These are phyloP conservation scores for Suhomyces sp. DNA, from an alignment of 805 yeast genomes.

Conservation along the genomic window DNA sequence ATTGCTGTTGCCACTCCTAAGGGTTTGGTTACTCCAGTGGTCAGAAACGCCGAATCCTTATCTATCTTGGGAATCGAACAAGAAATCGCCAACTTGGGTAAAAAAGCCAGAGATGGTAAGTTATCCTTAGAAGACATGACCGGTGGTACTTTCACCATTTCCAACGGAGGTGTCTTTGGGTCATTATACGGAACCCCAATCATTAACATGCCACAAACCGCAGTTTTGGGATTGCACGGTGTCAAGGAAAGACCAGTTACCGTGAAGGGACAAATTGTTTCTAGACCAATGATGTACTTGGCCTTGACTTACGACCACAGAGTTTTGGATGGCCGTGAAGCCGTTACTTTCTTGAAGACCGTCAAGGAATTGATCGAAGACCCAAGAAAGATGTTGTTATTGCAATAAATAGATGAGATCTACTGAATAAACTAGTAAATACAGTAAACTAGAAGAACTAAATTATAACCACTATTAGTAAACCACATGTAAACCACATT, in stretches of 20 bases:
- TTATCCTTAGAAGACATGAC: slow-evolving; percentile 97
- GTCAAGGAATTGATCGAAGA: slow-evolving; percentile 97
- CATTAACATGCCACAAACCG: slow-evolving; percentile 97
- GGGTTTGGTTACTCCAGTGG: slow-evolving; percentile 97
- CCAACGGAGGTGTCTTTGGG: slow-evolving; percentile 99
- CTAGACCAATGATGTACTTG: slow-evolving; percentile 99
- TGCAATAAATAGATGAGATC: slow-evolving; percentile 9
- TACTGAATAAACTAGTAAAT: not conserved
- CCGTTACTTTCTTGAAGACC: slow-evolving; percentile 93
- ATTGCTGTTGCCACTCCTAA: slow-evolving; percentile 99
- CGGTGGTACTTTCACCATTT: slow-evolving; percentile 98
- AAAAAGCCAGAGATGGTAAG: slow-evolving; percentile 95
- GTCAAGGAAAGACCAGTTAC: slow-evolving; percentile 97
- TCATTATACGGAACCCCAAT: slow-evolving; percentile 97
- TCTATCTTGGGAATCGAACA: slow-evolving; percentile 85
- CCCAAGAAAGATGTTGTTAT: slow-evolving; percentile 92
- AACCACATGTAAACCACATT: too few relatives aligned
- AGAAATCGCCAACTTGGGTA: slow-evolving; percentile 77
- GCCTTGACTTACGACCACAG: slow-evolving; percentile 99
- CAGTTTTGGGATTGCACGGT: slow-evolving; percentile 96
- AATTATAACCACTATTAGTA: too few relatives aligned
- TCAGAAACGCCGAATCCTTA: slow-evolving; percentile 92
- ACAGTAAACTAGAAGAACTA: too few relatives aligned
- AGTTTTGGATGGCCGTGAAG: slow-evolving; percentile 97
- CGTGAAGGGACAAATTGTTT: slow-evolving; percentile 90